phyloP scores from a whole-genome alignment of 805 yeast species.

The Cyberlindnera mississippiensis region DNA sequence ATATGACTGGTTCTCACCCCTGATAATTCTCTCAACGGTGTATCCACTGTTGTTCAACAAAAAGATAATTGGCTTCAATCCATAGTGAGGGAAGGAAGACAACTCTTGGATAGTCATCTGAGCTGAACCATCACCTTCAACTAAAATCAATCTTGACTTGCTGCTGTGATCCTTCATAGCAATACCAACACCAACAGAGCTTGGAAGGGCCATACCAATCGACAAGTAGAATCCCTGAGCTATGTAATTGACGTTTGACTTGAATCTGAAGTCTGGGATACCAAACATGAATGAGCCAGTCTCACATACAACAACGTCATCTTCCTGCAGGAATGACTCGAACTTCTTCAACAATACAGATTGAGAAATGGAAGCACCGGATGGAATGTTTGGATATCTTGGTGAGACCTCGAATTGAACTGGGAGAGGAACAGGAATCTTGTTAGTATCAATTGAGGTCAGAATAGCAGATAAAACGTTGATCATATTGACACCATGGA shows the following conservation, averaged over 20 bases:
- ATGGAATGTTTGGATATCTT: constrained; percentile 25
- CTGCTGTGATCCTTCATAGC: constrained; percentile 57
- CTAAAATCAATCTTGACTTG: constrained; percentile 55
- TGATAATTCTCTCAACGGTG: constrained; percentile 82
- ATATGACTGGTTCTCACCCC: constrained; percentile 71
- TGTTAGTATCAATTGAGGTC: constrained; percentile 30
- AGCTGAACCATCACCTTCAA: constrained; percentile 93
- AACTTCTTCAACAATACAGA: constrained; percentile 39
- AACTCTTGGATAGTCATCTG: constrained; percentile 92
- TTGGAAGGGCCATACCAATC: constrained; percentile 87
- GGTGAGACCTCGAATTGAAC: constrained; percentile 18
- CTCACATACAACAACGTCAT: constrained; percentile 74
- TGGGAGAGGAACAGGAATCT: constrained; percentile 18
- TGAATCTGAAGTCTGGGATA: constrained; percentile 61
- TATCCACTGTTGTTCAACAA: constrained; percentile 84
- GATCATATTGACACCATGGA: constrained; percentile 43
- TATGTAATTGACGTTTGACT: constrained; percentile 45
- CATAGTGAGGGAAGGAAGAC: constrained; percentile 56
- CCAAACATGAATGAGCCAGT: constrained; percentile 84
- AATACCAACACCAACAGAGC: constrained; percentile 75
- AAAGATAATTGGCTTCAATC: constrained; percentile 63
- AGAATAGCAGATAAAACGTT: constrained; percentile 47
- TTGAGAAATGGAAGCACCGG: constrained; percentile 41
- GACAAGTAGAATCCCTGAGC: constrained; percentile 79
- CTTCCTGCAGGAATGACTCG: constrained; percentile 44